These are phyloP conservation scores for Populus ilicifolia DNA, from an alignment of 345 rosid genomes.

Conservation along the genomic window DNA sequence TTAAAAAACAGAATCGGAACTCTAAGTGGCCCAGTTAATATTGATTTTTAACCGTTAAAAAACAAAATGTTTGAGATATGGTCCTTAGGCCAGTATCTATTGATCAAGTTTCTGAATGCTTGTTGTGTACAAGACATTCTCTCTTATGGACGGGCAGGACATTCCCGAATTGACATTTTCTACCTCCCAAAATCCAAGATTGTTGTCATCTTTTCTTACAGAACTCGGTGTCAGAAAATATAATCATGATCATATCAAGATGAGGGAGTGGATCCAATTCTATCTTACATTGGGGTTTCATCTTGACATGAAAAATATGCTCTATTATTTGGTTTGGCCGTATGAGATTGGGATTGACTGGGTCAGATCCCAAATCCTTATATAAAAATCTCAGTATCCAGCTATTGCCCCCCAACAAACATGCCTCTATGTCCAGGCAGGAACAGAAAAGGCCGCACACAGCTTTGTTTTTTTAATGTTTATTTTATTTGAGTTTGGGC, in stretches of 20 bases:
- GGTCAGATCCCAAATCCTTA: conserved; percentile 1
- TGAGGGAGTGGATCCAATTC: neutral
- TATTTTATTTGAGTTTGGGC: neutral
- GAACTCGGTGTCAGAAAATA: neutral
- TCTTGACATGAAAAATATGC: conserved; percentile 4
- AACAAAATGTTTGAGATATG: neutral
- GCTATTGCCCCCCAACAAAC: neutral
- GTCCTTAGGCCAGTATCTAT: neutral
- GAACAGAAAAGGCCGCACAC: neutral
- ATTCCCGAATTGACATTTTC: conserved; percentile 6
- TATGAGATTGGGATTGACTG: neutral
- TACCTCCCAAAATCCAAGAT: neutral
- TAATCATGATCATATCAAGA: neutral
- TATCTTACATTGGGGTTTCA: neutral
- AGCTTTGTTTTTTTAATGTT: neutral
- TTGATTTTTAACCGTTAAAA: neutral
- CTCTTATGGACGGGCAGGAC: neutral
- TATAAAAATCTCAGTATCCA: neutral
- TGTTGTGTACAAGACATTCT: neutral
- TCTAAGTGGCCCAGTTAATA: no score
- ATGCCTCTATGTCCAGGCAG: conserved; percentile 27
- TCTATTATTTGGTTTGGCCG: neutral
- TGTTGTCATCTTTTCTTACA: neutral
- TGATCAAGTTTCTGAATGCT: neutral
- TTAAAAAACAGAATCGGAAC: no score